phyloP scores from a whole-genome alignment of 1,139 yeast genomes.

The Blastobotrys serpentis region DNA sequence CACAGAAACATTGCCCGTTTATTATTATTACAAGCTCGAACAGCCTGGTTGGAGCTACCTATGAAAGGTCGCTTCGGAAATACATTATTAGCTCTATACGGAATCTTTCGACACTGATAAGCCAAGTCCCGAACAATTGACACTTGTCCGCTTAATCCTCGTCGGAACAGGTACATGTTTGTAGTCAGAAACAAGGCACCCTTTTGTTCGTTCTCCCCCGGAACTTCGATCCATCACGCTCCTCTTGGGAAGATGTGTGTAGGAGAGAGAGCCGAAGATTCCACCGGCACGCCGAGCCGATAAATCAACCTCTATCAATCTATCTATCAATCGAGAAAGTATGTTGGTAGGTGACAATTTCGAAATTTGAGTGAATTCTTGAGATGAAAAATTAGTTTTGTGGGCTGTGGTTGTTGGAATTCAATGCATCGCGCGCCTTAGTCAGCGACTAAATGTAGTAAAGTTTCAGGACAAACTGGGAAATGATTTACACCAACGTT shows the following conservation, averaged over 20 bases:
- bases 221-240: no score
- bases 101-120: background rate
- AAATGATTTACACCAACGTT: background rate
- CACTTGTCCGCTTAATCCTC: background rate
- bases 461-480: background rate
- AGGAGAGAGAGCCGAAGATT: no score
- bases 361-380: background rate
- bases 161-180: background rate
- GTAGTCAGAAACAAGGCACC: slow-evolving; percentile 1
- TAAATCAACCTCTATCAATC: no score
- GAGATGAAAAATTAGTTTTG: background rate
- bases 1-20: background rate
- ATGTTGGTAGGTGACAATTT: no score
- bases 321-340: no score
- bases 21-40: no score
- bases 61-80: no score
- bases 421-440: background rate
- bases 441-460: background rate
- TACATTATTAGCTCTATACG: background rate
- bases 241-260: no score
- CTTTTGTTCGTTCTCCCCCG: background rate
- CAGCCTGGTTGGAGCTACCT: no score
- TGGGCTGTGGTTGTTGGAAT: background rate
- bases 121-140: background rate
- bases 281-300: no score